These are phyloP conservation scores for Wickerhamomyces pijperi DNA, from an alignment of 805 yeast genomes.

Conservation along the genomic window DNA sequence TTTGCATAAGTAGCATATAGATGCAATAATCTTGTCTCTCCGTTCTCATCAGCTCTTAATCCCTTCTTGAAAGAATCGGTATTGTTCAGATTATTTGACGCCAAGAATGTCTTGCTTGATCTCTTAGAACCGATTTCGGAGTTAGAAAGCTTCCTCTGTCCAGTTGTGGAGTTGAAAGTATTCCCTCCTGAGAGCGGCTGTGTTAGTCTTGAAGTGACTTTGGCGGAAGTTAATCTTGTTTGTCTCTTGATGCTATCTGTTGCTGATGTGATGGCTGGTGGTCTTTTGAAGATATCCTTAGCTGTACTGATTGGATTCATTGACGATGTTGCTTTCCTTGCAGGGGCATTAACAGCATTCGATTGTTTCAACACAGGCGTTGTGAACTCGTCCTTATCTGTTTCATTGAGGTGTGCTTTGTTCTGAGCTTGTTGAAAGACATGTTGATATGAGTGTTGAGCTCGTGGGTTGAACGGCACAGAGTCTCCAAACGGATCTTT, in stretches of 20 bases:
- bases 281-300: slow-evolving; percentile 10
- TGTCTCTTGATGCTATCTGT: slow-evolving; percentile 15
- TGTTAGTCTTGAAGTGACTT: slow-evolving; percentile 36
- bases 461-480: neutral
- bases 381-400: slow-evolving; percentile 20
- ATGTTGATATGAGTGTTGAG: neutral
- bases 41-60: slow-evolving; percentile 15
- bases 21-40: slow-evolving; percentile 32
- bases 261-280: slow-evolving; percentile 7
- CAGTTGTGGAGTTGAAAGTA: slow-evolving; percentile 4
- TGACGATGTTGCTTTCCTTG: slow-evolving; percentile 21
- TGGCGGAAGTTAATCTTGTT: slow-evolving; percentile 28
- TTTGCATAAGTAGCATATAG: slow-evolving; percentile 46
- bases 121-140: slow-evolving; percentile 12
- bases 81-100: slow-evolving; percentile 2
- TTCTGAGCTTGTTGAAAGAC: neutral
- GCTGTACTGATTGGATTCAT: slow-evolving; percentile 3
- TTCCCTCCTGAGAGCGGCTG: slow-evolving; percentile 23
- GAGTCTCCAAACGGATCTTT: slow-evolving; percentile 21
- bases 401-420: neutral
- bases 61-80: slow-evolving; percentile 4
- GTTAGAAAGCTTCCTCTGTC: slow-evolving; percentile 3
- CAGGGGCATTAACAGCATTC: slow-evolving; percentile 27
- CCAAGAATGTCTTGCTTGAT: slow-evolving; percentile 5
- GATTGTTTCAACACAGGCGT: slow-evolving; percentile 30